Evolutionary conservation across 352 stramenopile species (phyloP).

Genomic region (Elongisporangium anandrum): DNA sequence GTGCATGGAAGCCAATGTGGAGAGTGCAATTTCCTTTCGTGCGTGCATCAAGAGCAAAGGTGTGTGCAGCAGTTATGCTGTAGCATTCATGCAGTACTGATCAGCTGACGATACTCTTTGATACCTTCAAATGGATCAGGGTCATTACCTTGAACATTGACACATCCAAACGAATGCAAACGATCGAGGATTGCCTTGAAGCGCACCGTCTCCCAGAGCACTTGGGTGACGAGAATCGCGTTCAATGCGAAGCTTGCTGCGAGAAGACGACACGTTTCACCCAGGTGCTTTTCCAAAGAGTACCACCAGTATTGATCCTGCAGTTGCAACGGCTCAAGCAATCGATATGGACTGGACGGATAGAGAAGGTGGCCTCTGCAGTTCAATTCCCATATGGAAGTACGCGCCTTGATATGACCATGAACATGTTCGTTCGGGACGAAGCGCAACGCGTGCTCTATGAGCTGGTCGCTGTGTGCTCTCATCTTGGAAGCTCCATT

Average conservation of each 20-base stretch:
- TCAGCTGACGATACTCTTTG: neutral
- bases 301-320: conserved; percentile 48
- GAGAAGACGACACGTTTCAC: conserved; percentile 68
- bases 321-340: conserved; percentile 74
- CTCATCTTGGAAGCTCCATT: conserved; percentile 57
- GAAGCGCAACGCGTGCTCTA: conserved; percentile 38
- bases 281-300: conserved; percentile 65
- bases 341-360: conserved; percentile 14
- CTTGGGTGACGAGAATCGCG: conserved; percentile 55
- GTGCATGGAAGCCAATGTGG: conserved; percentile 77
- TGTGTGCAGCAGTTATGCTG: conserved; percentile 2
- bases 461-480: conserved; percentile 61
- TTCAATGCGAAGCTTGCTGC: conserved; percentile 69
- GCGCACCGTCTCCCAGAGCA: conserved; percentile 49
- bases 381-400: conserved; percentile 57
- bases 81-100: neutral
- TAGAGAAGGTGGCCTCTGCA: conserved; percentile 47
- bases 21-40: conserved; percentile 66
- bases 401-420: conserved; percentile 51
- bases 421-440: conserved; percentile 62
- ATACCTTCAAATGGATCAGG: conserved; percentile 19
- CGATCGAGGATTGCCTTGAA: conserved; percentile 49
- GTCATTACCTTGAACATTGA: conserved; percentile 60
- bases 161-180: conserved; percentile 29
- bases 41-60: conserved; percentile 60